Evolutionary conservation across 345 rosid genomes (phyloP).

Genomic region (Arabidopsis suecica): DNA sequence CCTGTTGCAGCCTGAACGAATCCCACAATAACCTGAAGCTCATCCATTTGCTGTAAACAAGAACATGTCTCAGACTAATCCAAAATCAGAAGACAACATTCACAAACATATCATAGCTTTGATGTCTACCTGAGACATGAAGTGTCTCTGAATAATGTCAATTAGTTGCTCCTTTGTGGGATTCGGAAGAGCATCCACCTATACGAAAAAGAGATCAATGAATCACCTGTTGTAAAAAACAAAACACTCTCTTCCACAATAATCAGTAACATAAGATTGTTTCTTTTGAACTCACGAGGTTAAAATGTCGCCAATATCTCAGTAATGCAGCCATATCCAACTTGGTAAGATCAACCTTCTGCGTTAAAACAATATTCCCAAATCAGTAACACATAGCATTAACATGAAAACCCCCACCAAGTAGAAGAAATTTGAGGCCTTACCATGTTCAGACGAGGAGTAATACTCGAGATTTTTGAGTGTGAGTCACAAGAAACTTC

Average conservation of each 20-base stretch:
- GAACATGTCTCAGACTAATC: background rate
- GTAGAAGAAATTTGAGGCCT: slow-evolving; percentile 7
- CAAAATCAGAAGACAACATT: background rate
- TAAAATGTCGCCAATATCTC: slow-evolving; percentile 90
- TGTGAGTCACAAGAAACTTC: slow-evolving; percentile 86
- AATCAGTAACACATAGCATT: slow-evolving; percentile 10
- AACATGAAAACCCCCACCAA: background rate
- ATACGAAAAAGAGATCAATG: slow-evolving; percentile 1
- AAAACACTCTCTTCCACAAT: background rate
- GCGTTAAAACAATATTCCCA: slow-evolving; percentile 18
- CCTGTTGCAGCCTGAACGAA: slow-evolving; percentile 91
- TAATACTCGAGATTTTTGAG: slow-evolving; percentile 65
- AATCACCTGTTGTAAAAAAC: background rate
- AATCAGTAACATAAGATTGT: background rate
- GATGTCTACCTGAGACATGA: slow-evolving; percentile 82
- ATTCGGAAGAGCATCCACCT: slow-evolving; percentile 84
- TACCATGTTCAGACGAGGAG: slow-evolving; percentile 68
- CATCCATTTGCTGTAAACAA: slow-evolving; percentile 79
- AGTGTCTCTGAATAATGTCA: slow-evolving; percentile 86
- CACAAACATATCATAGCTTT: background rate
- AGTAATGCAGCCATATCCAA: slow-evolving; percentile 85
- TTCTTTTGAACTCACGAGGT: slow-evolving; percentile 65
- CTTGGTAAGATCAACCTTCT: slow-evolving; percentile 93
- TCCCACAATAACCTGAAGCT: slow-evolving; percentile 94
- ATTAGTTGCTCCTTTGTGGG: slow-evolving; percentile 87